phyloP scores from a whole-genome alignment of 139 green algal genomes.

The Chlamydomonas asymmetrica region DNA sequence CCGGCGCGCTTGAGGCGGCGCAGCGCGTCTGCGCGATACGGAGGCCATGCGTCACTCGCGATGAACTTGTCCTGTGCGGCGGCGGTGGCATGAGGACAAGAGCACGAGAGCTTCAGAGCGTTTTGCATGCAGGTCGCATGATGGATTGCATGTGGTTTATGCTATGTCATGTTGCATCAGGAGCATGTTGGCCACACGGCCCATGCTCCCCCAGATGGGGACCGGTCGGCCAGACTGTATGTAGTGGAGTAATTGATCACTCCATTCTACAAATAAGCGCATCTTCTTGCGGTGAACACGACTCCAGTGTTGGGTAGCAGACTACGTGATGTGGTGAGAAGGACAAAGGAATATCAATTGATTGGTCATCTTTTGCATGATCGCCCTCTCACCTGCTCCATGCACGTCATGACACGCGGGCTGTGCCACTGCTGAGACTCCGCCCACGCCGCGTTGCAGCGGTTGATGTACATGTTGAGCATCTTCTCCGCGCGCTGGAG shows the following conservation, averaged over 20 bases:
- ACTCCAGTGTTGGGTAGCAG: no score
- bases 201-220: no score
- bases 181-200: no score
- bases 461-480: conserved; percentile 26
- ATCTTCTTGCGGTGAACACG: no score
- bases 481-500: conserved; percentile 3
- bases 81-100: neutral
- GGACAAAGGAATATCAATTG: no score
- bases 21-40: conserved; percentile 14
- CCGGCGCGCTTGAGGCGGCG: neutral
- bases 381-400: neutral
- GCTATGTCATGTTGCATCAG: no score
- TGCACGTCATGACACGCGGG: conserved; percentile 2
- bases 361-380: neutral
- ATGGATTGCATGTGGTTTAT: no score
- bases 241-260: no score
- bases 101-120: neutral
- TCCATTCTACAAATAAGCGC: no score
- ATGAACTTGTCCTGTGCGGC: neutral
- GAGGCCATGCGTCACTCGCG: conserved; percentile 18
- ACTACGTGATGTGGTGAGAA: no score
- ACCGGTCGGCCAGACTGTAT: no score
- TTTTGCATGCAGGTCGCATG: no score
- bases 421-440: conserved; percentile 21
- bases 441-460: conserved; percentile 19